Conservation (phyloP, 331 rosid genomes). For the Ulmus americana region DNA sequence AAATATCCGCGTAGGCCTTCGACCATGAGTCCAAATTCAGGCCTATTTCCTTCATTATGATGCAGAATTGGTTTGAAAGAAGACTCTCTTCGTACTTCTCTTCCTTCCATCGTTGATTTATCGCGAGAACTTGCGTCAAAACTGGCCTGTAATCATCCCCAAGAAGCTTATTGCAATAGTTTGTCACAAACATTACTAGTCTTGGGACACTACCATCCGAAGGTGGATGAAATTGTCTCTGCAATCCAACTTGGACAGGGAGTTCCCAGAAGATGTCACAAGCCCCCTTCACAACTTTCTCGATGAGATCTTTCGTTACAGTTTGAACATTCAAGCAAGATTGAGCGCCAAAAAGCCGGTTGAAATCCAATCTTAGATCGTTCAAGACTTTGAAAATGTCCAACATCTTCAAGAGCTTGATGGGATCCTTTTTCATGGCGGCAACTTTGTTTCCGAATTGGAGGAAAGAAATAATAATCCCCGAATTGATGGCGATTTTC, state of each 20-base stretch:
- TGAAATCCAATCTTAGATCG: constrained; percentile 55
- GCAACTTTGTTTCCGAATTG: constrained; percentile 56
- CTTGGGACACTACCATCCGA: constrained; percentile 67
- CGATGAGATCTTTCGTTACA: constrained; percentile 62
- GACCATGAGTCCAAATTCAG: constrained; percentile 77
- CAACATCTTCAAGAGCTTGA: constrained; percentile 66
- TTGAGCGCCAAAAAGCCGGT: constrained; percentile 53
- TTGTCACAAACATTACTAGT: constrained; percentile 61
- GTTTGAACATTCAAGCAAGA: constrained; percentile 54
- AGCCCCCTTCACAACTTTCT: constrained; percentile 50
- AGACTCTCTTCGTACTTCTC: constrained; percentile 40
- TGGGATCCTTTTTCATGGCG: constrained; percentile 51
- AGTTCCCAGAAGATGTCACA: constrained; percentile 68
- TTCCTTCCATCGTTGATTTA: constrained; percentile 58
- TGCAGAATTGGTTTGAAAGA: constrained; percentile 34
- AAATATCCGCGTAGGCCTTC: constrained; percentile 54
- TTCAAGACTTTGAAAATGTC: constrained; percentile 59
- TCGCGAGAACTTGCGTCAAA: constrained; percentile 50
- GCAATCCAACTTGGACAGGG: constrained; percentile 67
- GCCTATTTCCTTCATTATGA: constrained; percentile 55
- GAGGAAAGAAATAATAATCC: constrained; percentile 52
- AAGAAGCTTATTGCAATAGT: constrained; percentile 62
- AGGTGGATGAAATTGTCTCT: constrained; percentile 63
- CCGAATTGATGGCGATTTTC: constrained; percentile 47
- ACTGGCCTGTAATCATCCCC: constrained; percentile 50